A percentile compares a stretch with the other conserved stretches of the same genome.
phyloP scores from a whole-genome alignment of 2,329 filamentous ascomycete genomes.

The Arthrobotrys conoides region DNA sequence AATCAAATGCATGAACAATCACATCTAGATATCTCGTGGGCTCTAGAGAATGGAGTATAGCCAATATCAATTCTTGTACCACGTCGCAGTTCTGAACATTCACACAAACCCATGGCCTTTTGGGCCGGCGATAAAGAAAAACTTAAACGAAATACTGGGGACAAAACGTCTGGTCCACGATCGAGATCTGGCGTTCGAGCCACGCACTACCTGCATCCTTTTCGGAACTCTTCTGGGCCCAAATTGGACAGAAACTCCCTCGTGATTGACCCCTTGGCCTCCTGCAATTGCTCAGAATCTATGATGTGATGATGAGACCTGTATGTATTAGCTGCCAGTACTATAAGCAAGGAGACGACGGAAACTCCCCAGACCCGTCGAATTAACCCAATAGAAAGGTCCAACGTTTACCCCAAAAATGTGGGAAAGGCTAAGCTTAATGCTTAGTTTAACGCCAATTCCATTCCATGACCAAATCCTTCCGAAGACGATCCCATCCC shows the following conservation, averaged over 20 bases:
- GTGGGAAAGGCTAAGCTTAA: background rate
- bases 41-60: background rate
- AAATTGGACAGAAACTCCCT: conserved; percentile 6
- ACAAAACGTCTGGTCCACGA: conserved; percentile 27
- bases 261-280: conserved; percentile 7
- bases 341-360: conserved; percentile 3
- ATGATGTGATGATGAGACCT: background rate
- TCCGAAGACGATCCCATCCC: conserved; percentile 6
- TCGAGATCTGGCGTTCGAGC: conserved; percentile 49
- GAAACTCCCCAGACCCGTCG: conserved; percentile 1
- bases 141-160: conserved; percentile 14
- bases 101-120: conserved; percentile 11
- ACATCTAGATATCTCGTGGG: background rate
- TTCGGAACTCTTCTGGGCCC: conserved; percentile 26
- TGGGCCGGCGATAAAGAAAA: conserved; percentile 20
- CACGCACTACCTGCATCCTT: conserved; percentile 48
- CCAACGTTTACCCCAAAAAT: conserved; percentile 13
- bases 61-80: background rate
- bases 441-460: background rate
- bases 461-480: conserved; percentile 9
- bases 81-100: background rate
- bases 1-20: background rate
- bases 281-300: background rate
- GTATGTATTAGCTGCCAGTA: background rate
- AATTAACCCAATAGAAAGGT: conserved; percentile 3